phyloP scores from a whole-genome alignment of 768 basidiomycete species.

The Termitomyces sp. region DNA sequence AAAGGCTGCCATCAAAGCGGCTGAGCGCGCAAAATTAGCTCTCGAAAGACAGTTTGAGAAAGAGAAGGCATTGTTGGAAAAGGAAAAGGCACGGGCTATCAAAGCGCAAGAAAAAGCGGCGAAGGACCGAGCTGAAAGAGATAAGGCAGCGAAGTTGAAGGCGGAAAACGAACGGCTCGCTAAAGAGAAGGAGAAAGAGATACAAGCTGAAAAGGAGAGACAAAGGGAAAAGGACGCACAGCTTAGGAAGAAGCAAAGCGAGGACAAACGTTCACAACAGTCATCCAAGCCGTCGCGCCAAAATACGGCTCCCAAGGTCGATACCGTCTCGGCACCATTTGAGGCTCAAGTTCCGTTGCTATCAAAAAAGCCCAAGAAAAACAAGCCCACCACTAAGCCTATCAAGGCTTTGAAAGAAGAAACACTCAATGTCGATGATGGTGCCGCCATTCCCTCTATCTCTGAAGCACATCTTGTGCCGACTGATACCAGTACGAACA shows the following conservation, averaged over 20 bases:
- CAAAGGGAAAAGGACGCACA: conserved; percentile 18
- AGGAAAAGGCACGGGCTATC: conserved; percentile 38
- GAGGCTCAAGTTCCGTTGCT: conserved; percentile 63
- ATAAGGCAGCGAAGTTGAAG: conserved; percentile 23
- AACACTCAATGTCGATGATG: conserved; percentile 32
- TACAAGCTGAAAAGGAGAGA: conserved; percentile 16
- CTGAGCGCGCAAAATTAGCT: conserved; percentile 47
- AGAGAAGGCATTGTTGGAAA: conserved; percentile 38
- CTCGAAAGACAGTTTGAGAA: conserved; percentile 52
- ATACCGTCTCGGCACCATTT: conserved; percentile 18
- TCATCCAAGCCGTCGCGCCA: conserved; percentile 3
- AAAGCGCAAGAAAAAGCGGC: conserved; percentile 23
- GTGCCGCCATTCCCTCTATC: conserved; percentile 37
- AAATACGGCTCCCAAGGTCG: conserved; percentile 10
- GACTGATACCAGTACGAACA: conserved; percentile 44
- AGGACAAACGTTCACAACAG: conserved; percentile 14
- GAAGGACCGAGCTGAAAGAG: conserved; percentile 31
- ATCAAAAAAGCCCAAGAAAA: conserved; percentile 83
- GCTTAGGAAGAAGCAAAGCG: conserved; percentile 17
- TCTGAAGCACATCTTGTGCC: conserved; percentile 42
- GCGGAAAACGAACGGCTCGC: conserved; percentile 24
- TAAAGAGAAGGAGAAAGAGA: conserved; percentile 25
- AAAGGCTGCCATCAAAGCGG: conserved; percentile 48
- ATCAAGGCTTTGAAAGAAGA: conserved; percentile 57
- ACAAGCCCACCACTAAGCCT: conserved; percentile 55